Evolutionary conservation across 441 rosid species (phyloP).

Genomic region (Gossypium davidsonii): DNA sequence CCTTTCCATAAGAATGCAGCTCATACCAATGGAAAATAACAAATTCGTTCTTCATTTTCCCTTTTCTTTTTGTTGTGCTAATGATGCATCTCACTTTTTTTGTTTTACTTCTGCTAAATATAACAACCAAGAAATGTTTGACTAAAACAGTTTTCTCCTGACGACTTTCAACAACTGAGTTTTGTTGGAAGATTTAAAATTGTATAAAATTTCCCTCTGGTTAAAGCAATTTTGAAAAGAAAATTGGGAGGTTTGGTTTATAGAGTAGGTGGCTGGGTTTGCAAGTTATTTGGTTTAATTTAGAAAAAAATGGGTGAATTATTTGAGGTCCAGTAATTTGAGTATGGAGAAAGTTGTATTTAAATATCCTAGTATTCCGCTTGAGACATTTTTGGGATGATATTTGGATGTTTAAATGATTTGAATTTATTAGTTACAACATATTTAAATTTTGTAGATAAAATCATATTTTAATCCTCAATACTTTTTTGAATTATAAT

Average conservation of each 20-base stretch:
- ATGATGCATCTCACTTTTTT: background rate
- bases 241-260: background rate
- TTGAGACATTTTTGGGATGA: background rate
- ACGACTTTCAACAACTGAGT: background rate
- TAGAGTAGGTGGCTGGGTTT: background rate
- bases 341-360: background rate
- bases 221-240: background rate
- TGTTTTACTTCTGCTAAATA: background rate
- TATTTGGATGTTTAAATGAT: too few species aligned
- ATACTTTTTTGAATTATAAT: too few species aligned
- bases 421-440: too few species aligned
- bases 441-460: too few species aligned
- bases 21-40: conserved; percentile 54
- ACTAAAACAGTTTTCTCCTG: conserved; percentile 7
- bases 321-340: background rate
- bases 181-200: background rate
- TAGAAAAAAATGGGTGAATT: background rate
- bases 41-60: background rate
- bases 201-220: conserved; percentile 15
- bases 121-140: conserved; percentile 13
- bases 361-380: background rate
- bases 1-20: conserved; percentile 75
- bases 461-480: too few species aligned
- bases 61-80: background rate
- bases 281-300: background rate